Conservation (phyloP, 805 yeast genomes). For the Clavispora asparagi region DNA sequence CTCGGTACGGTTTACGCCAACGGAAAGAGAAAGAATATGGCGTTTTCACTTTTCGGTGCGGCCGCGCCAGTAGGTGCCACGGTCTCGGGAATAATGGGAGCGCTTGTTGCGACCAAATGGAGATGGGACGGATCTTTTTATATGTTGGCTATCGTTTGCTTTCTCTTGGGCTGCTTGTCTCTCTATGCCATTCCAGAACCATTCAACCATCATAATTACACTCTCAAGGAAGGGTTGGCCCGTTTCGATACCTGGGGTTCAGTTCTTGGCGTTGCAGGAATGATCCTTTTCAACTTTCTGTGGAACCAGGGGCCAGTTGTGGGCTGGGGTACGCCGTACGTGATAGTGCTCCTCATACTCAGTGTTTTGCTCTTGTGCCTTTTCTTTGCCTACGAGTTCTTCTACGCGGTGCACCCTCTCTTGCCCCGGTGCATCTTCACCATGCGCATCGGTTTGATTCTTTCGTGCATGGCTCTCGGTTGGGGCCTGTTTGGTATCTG, state of each 20-base stretch:
- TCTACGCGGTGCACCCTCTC: constrained; percentile 43
- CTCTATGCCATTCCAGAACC: constrained; percentile 34
- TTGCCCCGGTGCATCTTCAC: constrained; percentile 48
- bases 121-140: constrained; percentile 65
- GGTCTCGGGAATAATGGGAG: constrained; percentile 49
- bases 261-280: constrained; percentile 49
- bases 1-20: constrained; percentile 38
- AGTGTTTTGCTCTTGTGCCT: constrained; percentile 37
- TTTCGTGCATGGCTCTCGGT: constrained; percentile 52
- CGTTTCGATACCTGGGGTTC: constrained; percentile 39
- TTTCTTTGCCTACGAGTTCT: constrained; percentile 48
- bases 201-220: constrained; percentile 10
- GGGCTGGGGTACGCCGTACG: constrained; percentile 61
- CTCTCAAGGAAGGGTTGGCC: constrained; percentile 8
- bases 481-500: constrained; percentile 80
- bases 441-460: constrained; percentile 41
- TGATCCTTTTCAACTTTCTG: constrained; percentile 59
- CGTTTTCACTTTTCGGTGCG: constrained; percentile 53
- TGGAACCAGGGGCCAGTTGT: constrained; percentile 74
- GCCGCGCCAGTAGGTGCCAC: constrained; percentile 61
- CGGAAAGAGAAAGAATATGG: constrained; percentile 47
- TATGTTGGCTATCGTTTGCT: constrained; percentile 38
- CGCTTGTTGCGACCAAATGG: constrained; percentile 38
- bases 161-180: constrained; percentile 25
- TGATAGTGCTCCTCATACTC: constrained; percentile 50